Evolutionary conservation across 768 basidiomycete species (phyloP), one percentile per base, ranked within the genome.

Genomic region (Rhizopogon roseolus): DNA sequence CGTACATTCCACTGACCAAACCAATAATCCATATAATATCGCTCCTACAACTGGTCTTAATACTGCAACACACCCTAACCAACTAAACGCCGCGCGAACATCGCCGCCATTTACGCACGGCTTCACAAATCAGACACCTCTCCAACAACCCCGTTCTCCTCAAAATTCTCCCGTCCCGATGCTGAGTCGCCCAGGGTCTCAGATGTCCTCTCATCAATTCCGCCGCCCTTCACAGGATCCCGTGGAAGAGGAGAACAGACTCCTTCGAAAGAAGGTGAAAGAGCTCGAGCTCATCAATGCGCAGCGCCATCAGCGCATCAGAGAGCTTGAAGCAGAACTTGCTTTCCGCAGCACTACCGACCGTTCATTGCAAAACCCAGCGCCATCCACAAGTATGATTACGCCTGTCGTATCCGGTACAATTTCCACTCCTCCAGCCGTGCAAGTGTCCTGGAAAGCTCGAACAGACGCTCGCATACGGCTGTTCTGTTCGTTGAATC

Each of bases 401-500:
- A 36, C 55, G 16, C 14, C 63, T 43, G 58, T 64, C 55, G 53
- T 57, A 5, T 54, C 46, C 6, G 65, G 40, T 44, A 66, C 60
- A 11, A 68, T 72, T 5, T 70, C 75, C 0, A 71, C 72, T 1
- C 74, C 77, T 9, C 64, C 72, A 8, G 73, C 76, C 11, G 61
- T 79, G 14, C 76, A 82, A 43, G 70, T 75, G 28, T 76, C 81
- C 3, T 92, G 90, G 90, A 79, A 78, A 45, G 73, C 76, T 8
- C 86, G 90, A 54, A 92, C 88, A 0, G 84, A 88, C 19, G 81
- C 85, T 5, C 86, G 91, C 37, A 73, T 76, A 58, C 81, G 81
- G 52, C 74, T 81, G 41, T 87, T 85, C 70, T 93, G 90, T 66
- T 87, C 90, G 4, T 74, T 89, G 29, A 93, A 93, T 68, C 82